Evolutionary conservation across 2,329 filamentous ascomycete genomes (phyloP), one percentile per base, ranked within the genome.

Genomic region (Penicillium sp.): DNA sequence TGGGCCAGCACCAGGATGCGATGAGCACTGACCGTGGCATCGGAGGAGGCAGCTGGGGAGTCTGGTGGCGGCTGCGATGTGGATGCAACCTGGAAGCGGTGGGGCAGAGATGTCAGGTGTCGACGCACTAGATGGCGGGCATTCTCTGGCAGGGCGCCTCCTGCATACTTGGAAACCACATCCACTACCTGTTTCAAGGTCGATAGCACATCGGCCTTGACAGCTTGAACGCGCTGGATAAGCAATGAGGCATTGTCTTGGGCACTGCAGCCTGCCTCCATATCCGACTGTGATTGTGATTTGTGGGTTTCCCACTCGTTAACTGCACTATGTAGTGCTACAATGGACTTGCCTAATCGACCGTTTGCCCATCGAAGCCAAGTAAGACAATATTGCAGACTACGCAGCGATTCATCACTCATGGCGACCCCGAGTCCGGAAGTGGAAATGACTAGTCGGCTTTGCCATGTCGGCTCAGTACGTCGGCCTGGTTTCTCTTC

Each of bases 391-490:
- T 91, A 93, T 65, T 90, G 91, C 40, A 99, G 78, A 58, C 88
- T 94, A 49, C 87, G 84, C 9, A 97, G 77, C 22, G 90, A 96
- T 67, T 94, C 88, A 17, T 95, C 88, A 66, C 89, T 95, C 82
- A 99, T 91, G 1, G 94, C 91, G 16, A 96, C 88, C 60, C 91
- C 91, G 0, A 97, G 82, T 0, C 91, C 93, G 0, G 91, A 96
- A 0, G 93, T 97, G 5, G 90, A 92, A 71, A 96, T 89, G 62
- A 96, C 89, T 17, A 97, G 79, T 14, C 91, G 86, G 11, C 89
- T 90, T 58, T 89, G 90, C 91, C 91, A 95, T 38, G 79, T 81
- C 11, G 69, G 59, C 26, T 74, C 70, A 42, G 72, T 61, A 63
- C 69, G 67, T 51, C 69, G 66, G 28, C 65, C 63, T 4, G 67